Base-by-base conservation (phyloP, 2,329 filamentous ascomycete genomes). In the Aureobasidium melanogenum region DNA sequence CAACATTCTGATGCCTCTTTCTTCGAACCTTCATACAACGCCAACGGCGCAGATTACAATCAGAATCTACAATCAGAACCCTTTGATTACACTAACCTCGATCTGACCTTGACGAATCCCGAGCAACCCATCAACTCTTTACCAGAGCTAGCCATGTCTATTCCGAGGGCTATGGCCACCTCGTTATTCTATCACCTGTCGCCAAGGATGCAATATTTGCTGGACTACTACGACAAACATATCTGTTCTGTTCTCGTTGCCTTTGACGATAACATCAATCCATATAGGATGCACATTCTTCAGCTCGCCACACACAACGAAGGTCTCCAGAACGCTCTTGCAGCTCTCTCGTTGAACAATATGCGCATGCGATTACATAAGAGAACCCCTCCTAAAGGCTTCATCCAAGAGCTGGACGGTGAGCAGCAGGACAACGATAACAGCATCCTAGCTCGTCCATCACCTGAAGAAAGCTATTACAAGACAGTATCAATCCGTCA, bases 191-290 rank as follows among this genome's bases (percentile, higher is more conserved):
- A 76, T 83, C 77, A 80, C 67, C 77, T 89, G 68, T 85, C 89
- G 63, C 84, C 87, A 62, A 88, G 91, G 70, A 88, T 96, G 78
- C 87, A 88, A 66, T 95, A 88, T 74, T 87, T 96, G 70, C 88
- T 97, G 78, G 88, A 95, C 71, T 96, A 96, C 75, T 97, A 96
- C 75, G 88, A 92, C 70, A 91, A 91, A 73, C 89, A 90, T 70
- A 92, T 97, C 77, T 94, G 91, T 66, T 89, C 90, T 5, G 90
- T 91, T 63, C 89, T 97, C 74, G 91, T 97, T 55, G 89, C 91
- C 66, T 91, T 96, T 72, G 93, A 97, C 71, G 87, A 87, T 12
- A 88, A 89, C 1, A 82, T 81, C 64, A 97, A 96, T 72, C 93
- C 93, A 1, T 97, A 93, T 72, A 83, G 91, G 64, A 85, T 87